Evolutionary conservation across 495 filamentous ascomycete species (phyloP), one percentile per base, ranked within the genome.

Genomic region (Pyrenula aspistea): DNA sequence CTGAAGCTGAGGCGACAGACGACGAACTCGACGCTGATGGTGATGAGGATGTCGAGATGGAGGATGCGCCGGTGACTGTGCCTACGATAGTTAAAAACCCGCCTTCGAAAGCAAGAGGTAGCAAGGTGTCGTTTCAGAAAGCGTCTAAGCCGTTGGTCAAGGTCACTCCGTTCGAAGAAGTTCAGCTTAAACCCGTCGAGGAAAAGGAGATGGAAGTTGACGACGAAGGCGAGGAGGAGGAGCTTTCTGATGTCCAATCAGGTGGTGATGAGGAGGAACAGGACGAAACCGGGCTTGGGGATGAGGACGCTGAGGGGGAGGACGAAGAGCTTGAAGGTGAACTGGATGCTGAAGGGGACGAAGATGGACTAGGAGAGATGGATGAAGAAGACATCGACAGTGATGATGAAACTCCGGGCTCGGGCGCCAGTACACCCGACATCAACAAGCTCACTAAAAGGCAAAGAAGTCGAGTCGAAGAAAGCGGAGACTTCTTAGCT

Each of bases 371-470:
- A 42, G 31, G 31, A 42, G 31, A 42, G 31, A 71, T 76, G 53
- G 66, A 74, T 3, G 84, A 86, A 23, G 79, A 81, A 22, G 86
- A 88, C 19, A 67, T 79, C 55, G 83, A 85, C 57, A 83, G 78
- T 57, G 87, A 89, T 62, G 84, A 79, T 25, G 79, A 74, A 22
- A 75, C 74, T 0, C 71, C 74, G 2, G 74, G 60, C n/a, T 73
- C 72, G 24, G 81, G 74, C 25, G 84, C 80, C 63, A 79, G 78
- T 24, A 87, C 85, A 0, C 89, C 89, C 0, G 89, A 96, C 66
- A 70, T 88, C 36, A 87, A 83, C 65, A 89, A 88, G 63, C 80
- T 95, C 71, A 98, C 93, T 19, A 89, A 91, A 63, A 78, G 93
- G 52, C 93, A 98, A 68, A 74, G 87, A 51, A 85, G 85, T 15